phyloP scores from a whole-genome alignment of 106 monocot species.

The Apostasia shenzhenica region DNA sequence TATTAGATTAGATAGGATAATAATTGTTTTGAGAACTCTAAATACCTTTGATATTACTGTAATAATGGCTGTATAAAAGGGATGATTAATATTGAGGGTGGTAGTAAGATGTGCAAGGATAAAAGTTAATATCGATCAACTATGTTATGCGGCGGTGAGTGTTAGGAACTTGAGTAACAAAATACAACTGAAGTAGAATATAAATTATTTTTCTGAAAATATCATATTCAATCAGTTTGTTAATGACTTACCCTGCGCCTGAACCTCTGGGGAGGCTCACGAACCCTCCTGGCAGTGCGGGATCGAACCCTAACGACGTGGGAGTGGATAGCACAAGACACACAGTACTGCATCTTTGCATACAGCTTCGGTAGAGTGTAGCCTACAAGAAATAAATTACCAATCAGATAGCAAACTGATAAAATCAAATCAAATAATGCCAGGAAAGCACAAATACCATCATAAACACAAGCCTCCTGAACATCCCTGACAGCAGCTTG shows the following conservation, averaged over 20 bases:
- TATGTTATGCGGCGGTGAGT: no score
- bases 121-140: no score
- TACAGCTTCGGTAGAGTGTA: conserved; percentile 56
- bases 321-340: conserved; percentile 60
- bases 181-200: no score
- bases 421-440: neutral
- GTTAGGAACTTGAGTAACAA: no score
- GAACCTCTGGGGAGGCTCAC: conserved; percentile 48
- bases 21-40: no score
- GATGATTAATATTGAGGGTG: no score
- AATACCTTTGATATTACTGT: no score
- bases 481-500: conserved; percentile 43
- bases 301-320: conserved; percentile 57
- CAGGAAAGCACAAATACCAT: conserved; percentile 8
- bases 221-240: no score
- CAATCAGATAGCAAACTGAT: neutral
- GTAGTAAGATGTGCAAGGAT: no score
- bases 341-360: conserved; percentile 50
- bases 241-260: conserved; percentile 31
- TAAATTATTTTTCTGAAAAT: no score
- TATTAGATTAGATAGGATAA: no score
- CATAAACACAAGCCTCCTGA: conserved; percentile 35
- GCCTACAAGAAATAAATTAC: conserved; percentile 7
- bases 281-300: conserved; percentile 35
- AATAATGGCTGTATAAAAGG: no score